Base-by-base conservation (phyloP, 305 asterid genomes). In the Fraxinus paxiana region DNA sequence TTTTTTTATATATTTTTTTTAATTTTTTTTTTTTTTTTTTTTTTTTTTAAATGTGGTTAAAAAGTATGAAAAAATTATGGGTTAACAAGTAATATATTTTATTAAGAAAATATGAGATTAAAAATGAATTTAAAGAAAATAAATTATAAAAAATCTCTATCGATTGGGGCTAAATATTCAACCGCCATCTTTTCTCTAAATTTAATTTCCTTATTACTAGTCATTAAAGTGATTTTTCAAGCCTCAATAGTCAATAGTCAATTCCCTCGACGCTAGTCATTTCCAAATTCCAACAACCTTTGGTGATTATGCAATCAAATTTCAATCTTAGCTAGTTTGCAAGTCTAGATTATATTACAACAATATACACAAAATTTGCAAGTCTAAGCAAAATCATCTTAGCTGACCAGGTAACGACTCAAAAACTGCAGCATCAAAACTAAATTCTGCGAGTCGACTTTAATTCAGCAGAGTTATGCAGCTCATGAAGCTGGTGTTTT, bases 401-500 rank as follows among this genome's bases (percentile, higher is more conserved):
- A 22, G 71, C 77, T 70, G 34, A 51, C 22, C 8, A 26, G 33
- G 33, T 22, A 7, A 4, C 48, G 35, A 2, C 22, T 12, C 4
- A 75, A 78, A 65, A 61, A 69, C 20, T 15, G 20, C 74, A 30
- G 37, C 81, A 63, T 30, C 41, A 18, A 24, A 76, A 70, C 26
- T 75, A 26, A 38, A 31, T 46, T 12, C 74, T 74, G 26, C 10
- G 6, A 78, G 26, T 37, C 69, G 17, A 72, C 75, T 48, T 67
- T 43, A 41, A 12, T 20, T 61, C 70, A 63, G 77, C 77, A 76
- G 59, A 80, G 63, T 41, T 22, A 76, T 72, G 73, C 38, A 76
- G 73, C 70, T 85, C 80, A 67, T 67, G 79, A 79, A 83, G 71
- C 82, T 67, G 41, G 51, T 48, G 77, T 48, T 80, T 86, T 87